These are phyloP conservation scores for Prinsepia uniflora DNA, from an alignment of 306 rosid species.

Conservation along the genomic window DNA sequence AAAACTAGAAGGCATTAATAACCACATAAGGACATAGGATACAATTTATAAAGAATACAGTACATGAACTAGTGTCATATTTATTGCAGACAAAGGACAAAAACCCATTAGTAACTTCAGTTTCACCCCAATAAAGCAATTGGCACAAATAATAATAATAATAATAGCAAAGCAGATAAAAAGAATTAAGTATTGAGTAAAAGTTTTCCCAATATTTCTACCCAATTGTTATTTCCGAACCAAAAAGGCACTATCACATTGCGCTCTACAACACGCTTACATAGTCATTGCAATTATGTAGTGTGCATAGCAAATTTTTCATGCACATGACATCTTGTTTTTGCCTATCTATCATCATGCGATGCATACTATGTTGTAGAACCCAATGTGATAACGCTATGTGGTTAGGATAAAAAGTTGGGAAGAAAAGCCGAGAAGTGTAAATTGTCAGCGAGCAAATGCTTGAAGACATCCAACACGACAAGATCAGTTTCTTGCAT, in stretches of 20 bases:
- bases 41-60: background rate
- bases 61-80: background rate
- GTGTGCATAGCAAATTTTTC: no score
- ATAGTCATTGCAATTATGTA: no score
- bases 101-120: background rate
- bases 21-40: background rate
- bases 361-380: background rate
- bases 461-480: background rate
- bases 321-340: no score
- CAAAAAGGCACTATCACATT: background rate
- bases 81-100: background rate
- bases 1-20: slow-evolving; percentile 16
- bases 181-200: no score
- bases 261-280: background rate
- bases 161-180: no score
- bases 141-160: no score
- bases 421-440: background rate
- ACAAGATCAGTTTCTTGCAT: background rate
- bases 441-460: background rate
- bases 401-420: background rate
- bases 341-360: no score
- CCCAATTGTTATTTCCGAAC: no score
- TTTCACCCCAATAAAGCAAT: background rate
- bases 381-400: background rate
- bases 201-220: no score